phyloP scores from a whole-genome alignment of 345 rosid species.

The Hypericum androsaemum region DNA sequence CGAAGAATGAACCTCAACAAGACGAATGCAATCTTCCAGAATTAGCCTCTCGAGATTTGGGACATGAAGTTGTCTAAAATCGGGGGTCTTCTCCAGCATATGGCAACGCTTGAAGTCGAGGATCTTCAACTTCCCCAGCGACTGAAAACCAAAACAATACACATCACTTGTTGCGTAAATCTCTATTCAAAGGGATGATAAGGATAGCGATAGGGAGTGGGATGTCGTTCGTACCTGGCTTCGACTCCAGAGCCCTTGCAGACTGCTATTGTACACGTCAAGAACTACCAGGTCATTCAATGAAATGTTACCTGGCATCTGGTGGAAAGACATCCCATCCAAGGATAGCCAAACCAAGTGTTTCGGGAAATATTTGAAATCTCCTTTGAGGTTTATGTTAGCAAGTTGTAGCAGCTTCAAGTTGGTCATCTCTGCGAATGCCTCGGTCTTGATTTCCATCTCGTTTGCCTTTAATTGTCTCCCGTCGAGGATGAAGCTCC shows the following conservation, averaged over 20 bases:
- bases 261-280: conserved; percentile 4
- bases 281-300: conserved; percentile 1
- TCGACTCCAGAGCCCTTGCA: not conserved
- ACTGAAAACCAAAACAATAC: no score
- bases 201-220: no score
- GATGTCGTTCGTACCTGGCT: no score
- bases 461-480: no score
- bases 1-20: conserved; percentile 1
- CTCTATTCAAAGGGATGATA: no score
- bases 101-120: not conserved
- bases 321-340: not conserved
- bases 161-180: no score
- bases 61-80: not conserved
- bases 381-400: not conserved
- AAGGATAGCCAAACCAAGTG: conserved; percentile 2
- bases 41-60: conserved; percentile 4
- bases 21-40: not conserved
- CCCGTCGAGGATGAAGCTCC: no score
- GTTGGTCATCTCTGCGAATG: not conserved
- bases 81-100: not conserved
- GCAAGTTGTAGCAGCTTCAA: conserved; percentile 6
- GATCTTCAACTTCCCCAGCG: not conserved
- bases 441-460: no score
- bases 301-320: no score
- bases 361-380: not conserved